Conservation (phyloP, 2,329 filamentous ascomycete genomes). For the Diaporthe citri region DNA sequence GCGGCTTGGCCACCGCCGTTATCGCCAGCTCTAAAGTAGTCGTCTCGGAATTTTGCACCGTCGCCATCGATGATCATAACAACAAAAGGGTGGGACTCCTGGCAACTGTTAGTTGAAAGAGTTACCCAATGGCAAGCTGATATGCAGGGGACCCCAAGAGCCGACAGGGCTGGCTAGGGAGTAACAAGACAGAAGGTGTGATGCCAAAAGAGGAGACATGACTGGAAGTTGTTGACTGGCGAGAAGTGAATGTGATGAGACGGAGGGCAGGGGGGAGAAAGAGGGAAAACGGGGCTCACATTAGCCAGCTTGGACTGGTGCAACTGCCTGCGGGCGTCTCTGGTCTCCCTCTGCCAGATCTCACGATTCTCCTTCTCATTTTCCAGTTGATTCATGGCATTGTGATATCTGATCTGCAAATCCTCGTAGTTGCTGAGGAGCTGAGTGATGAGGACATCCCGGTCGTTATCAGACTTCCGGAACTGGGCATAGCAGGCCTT, state of each 20-base stretch:
- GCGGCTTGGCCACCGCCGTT: slow-evolving; percentile 51
- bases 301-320: slow-evolving; percentile 29
- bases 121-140: no score
- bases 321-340: slow-evolving; percentile 32
- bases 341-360: slow-evolving; percentile 39
- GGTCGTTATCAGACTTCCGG: slow-evolving; percentile 33
- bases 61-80: slow-evolving; percentile 53
- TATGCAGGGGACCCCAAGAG: no score
- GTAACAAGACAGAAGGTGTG: not conserved
- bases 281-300: slow-evolving; percentile 17
- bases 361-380: slow-evolving; percentile 36
- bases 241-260: not conserved
- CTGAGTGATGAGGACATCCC: slow-evolving; percentile 34
- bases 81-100: slow-evolving; percentile 51
- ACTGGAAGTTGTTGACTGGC: no score
- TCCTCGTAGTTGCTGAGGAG: slow-evolving; percentile 34
- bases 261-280: not conserved
- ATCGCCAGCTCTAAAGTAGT: slow-evolving; percentile 48
- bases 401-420: slow-evolving; percentile 18
- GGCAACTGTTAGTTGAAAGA: not conserved
- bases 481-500: slow-evolving; percentile 39
- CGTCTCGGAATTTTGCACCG: slow-evolving; percentile 51
- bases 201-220: not conserved
- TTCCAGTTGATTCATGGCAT: slow-evolving; percentile 26
- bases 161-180: no score